These are phyloP conservation scores for Daedaleopsis nitida DNA, from an alignment of 768 basidiomycete genomes.

Conservation along the genomic window DNA sequence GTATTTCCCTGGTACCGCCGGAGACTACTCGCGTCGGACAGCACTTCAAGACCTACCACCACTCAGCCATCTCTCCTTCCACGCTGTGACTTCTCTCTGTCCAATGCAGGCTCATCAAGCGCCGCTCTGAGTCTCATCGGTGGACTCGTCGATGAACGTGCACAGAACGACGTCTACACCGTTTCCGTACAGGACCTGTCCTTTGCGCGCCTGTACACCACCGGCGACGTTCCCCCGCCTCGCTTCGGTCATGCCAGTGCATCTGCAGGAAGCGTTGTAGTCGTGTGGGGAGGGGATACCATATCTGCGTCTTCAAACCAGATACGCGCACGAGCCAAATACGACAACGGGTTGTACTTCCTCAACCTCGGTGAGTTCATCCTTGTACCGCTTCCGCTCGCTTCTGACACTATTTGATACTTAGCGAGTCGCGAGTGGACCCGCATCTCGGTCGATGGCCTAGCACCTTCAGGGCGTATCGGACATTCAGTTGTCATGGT, in stretches of 20 bases:
- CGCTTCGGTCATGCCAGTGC: conserved; percentile 93
- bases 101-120: neutral
- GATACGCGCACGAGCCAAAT: conserved; percentile 59
- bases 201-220: conserved; percentile 79
- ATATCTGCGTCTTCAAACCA: conserved; percentile 61
- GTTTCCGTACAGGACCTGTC: conserved; percentile 74
- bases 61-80: conserved; percentile 8
- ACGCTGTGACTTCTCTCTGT: conserved; percentile 18
- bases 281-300: conserved; percentile 98
- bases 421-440: conserved; percentile 93
- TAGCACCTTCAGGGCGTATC: conserved; percentile 82
- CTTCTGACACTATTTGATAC: neutral
- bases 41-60: neutral
- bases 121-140: conserved; percentile 81
- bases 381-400: neutral
- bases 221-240: conserved; percentile 79
- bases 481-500: conserved; percentile 92
- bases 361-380: conserved; percentile 78
- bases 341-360: conserved; percentile 85
- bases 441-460: conserved; percentile 69
- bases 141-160: conserved; percentile 84
- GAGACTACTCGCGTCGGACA: conserved; percentile 1
- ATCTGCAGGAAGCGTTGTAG: conserved; percentile 87
- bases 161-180: conserved; percentile 87
- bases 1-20: conserved; percentile 12